Conservation (phyloP, 768 basidiomycete species). For the Leucocoprinus birnbaumii region DNA sequence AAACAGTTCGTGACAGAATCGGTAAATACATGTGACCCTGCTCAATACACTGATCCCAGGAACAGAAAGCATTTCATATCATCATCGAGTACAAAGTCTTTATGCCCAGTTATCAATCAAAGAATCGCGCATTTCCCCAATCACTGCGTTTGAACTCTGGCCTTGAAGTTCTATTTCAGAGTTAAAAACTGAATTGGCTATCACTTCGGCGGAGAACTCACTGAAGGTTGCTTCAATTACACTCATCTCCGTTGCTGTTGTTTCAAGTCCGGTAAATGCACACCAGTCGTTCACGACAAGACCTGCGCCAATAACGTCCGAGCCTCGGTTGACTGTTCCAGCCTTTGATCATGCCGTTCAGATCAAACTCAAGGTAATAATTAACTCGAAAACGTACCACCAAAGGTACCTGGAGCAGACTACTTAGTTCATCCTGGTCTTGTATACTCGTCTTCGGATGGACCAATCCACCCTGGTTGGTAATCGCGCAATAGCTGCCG, state of each 20-base stretch:
- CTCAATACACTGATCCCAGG: neutral
- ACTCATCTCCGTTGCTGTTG: slow-evolving; percentile 98
- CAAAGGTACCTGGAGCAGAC: slow-evolving; percentile 88
- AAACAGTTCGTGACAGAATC: neutral
- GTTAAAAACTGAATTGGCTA: slow-evolving; percentile 3
- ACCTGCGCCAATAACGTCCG: slow-evolving; percentile 96
- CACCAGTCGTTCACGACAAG: slow-evolving; percentile 99
- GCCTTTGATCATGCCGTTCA: slow-evolving; percentile 48
- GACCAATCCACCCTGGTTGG: slow-evolving; percentile 96
- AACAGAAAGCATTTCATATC: neutral
- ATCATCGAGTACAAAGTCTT: neutral
- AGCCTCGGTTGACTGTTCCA: slow-evolving; percentile 97
- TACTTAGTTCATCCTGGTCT: slow-evolving; percentile 96
- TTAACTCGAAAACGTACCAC: slow-evolving; percentile 59
- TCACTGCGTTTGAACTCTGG: slow-evolving; percentile 75
- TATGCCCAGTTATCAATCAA: slow-evolving; percentile 93
- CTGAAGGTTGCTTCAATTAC: slow-evolving; percentile 98
- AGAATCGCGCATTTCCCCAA: slow-evolving; percentile 89
- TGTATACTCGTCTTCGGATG: slow-evolving; percentile 97
- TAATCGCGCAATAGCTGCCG: slow-evolving; percentile 92
- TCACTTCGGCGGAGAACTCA: slow-evolving; percentile 38
- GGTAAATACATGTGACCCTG: neutral
- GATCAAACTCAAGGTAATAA: neutral
- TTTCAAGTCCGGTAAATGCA: slow-evolving; percentile 98
- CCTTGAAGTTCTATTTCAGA: slow-evolving; percentile 74